phyloP scores from a whole-genome alignment of 2,329 filamentous ascomycete species.

The Colletotrichum viniferum region DNA sequence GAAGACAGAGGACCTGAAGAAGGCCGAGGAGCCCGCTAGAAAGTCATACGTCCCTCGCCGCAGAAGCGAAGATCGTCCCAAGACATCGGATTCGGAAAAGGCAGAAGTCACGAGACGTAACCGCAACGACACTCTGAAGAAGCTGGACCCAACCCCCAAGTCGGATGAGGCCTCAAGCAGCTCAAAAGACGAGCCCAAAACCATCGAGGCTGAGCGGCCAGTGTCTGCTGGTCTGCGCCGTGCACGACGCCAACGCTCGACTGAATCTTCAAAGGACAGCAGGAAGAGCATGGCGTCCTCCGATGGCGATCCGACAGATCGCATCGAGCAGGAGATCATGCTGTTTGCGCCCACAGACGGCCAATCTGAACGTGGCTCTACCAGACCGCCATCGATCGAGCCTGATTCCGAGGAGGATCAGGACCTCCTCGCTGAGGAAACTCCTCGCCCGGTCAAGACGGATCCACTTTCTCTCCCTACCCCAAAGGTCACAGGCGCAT shows the following conservation, averaged over 20 bases:
- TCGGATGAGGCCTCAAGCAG: neutral
- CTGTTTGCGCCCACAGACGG: slow-evolving; percentile 61
- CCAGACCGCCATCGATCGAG: slow-evolving; percentile 53
- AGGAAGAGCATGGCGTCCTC: slow-evolving; percentile 48
- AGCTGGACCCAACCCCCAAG: neutral
- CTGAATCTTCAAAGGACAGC: slow-evolving; percentile 54
- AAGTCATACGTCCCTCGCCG: neutral
- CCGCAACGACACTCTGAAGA: neutral
- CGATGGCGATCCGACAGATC: slow-evolving; percentile 59
- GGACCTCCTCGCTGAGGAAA: slow-evolving; percentile 42
- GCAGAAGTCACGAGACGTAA: neutral
- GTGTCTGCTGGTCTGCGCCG: slow-evolving; percentile 46
- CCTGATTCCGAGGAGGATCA: slow-evolving; percentile 35
- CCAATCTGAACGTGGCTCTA: slow-evolving; percentile 60
- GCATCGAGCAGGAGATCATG: slow-evolving; percentile 60
- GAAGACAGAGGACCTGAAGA: neutral
- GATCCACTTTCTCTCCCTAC: slow-evolving; percentile 57
- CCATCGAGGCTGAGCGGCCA: slow-evolving; percentile 22
- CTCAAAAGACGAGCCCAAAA: neutral
- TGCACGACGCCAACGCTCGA: slow-evolving; percentile 43
- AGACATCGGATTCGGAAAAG: neutral
- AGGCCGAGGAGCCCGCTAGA: neutral
- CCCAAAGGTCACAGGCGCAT: slow-evolving; percentile 59
- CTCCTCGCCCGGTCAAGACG: slow-evolving; percentile 48
- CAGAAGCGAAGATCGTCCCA: neutral